Evolutionary conservation across 441 rosid species (phyloP).

Genomic region (Capsella rubella): DNA sequence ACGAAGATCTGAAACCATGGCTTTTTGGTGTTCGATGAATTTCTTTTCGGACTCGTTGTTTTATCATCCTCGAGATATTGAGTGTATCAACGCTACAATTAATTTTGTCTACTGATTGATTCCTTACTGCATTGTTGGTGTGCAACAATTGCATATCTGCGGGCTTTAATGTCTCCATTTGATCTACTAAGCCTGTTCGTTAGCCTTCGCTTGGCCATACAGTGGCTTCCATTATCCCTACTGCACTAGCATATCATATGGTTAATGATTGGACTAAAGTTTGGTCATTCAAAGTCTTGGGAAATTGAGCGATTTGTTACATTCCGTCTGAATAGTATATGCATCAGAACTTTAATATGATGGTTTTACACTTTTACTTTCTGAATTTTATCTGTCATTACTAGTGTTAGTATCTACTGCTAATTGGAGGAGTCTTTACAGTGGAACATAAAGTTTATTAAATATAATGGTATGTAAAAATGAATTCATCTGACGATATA

Average conservation of each 20-base stretch:
- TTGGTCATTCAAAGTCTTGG: constrained; percentile 21
- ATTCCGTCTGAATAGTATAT: constrained; percentile 13
- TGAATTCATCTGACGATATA: constrained; percentile 24
- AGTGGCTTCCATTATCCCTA: constrained; percentile 11
- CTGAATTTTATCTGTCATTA: constrained; percentile 14
- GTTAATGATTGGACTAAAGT: constrained; percentile 5
- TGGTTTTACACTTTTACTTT: neutral
- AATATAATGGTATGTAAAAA: neutral
- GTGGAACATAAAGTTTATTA: constrained; percentile 1
- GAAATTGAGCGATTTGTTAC: neutral
- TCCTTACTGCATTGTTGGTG: neutral
- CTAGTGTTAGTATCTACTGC: constrained; percentile 6
- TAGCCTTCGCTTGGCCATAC: constrained; percentile 6
- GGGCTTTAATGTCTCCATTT: constrained; percentile 10
- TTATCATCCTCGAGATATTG: constrained; percentile 53
- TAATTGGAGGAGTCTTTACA: constrained; percentile 1
- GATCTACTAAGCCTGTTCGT: neutral
- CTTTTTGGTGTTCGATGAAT: neutral
- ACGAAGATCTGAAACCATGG: neutral
- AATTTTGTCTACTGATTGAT: constrained; percentile 4
- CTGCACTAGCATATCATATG: neutral
- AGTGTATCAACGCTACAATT: constrained; percentile 41
- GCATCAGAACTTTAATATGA: constrained; percentile 2
- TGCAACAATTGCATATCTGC: neutral
- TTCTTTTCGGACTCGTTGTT: constrained; percentile 59